Conservation (phyloP, 2,329 filamentous ascomycete genomes). For the Podosphaera xanthii region DNA sequence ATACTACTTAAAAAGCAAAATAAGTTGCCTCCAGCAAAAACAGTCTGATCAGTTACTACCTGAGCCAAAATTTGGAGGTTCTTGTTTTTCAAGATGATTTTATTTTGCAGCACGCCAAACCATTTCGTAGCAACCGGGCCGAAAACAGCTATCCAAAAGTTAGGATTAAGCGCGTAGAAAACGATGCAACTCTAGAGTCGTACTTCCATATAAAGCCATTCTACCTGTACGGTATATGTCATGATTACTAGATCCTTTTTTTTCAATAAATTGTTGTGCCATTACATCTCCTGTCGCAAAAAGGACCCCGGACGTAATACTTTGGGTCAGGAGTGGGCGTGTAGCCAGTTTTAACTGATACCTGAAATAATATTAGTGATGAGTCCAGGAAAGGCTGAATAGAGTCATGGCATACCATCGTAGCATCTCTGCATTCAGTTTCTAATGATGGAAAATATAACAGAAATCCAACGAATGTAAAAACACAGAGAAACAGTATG, state of each 20-base stretch:
- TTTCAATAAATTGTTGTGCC: constrained; percentile 79
- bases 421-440: constrained; percentile 8
- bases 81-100: constrained; percentile 31
- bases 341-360: constrained; percentile 67
- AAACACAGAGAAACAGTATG: too few species aligned
- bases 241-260: constrained; percentile 53
- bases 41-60: constrained; percentile 38
- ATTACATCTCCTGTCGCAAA: constrained; percentile 82
- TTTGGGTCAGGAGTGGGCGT: constrained; percentile 73
- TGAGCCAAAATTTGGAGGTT: constrained; percentile 38
- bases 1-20: constrained; percentile 43
- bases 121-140: constrained; percentile 48
- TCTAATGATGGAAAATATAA: too few species aligned
- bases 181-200: constrained; percentile 11
- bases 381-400: background rate
- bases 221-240: constrained; percentile 48
- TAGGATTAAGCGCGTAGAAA: background rate
- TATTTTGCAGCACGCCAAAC: constrained; percentile 42
- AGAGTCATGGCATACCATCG: constrained; percentile 11
- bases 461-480: too few species aligned
- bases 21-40: constrained; percentile 44
- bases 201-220: constrained; percentile 61
- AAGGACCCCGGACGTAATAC: constrained; percentile 70
- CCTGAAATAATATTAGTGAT: constrained; percentile 24
- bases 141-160: constrained; percentile 29